Evolutionary conservation across 257 asterid species (phyloP).

Genomic region (Fraxinus pennsylvanica): DNA sequence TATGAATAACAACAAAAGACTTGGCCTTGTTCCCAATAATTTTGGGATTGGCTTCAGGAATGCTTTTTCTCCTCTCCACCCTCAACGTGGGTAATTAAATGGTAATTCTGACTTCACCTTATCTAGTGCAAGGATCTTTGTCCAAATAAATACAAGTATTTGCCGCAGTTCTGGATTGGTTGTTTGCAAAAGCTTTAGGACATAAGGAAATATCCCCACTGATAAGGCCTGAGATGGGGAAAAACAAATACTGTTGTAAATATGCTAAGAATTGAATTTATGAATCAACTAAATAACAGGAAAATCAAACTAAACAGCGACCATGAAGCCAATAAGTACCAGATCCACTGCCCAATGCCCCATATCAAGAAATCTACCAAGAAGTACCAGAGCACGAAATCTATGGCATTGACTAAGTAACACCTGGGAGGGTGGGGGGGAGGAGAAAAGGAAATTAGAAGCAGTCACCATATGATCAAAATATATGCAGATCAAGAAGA

Average conservation of each 20-base stretch:
- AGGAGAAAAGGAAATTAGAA: constrained; percentile 3
- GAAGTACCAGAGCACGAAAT: constrained; percentile 96
- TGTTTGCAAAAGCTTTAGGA: constrained; percentile 90
- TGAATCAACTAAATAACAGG: constrained; percentile 18
- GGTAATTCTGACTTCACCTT: constrained; percentile 50
- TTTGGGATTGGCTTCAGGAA: background rate
- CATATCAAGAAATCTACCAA: constrained; percentile 98
- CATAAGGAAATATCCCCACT: constrained; percentile 99
- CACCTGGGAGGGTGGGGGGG: constrained; percentile 49
- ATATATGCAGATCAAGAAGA: background rate
- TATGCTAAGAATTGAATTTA: constrained; percentile 9
- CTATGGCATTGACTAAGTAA: constrained; percentile 98
- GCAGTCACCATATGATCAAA: background rate
- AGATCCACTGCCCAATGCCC: constrained; percentile 99
- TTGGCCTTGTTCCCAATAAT: background rate
- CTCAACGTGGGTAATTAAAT: constrained; percentile 5
- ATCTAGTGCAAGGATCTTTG: constrained; percentile 94
- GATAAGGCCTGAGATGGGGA: constrained; percentile 75
- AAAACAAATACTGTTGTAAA: background rate
- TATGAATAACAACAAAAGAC: background rate
- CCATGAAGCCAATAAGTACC: constrained; percentile 49
- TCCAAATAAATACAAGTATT: constrained; percentile 97
- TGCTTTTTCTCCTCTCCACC: background rate
- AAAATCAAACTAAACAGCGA: background rate
- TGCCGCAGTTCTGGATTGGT: constrained; percentile 94